phyloP scores from a whole-genome alignment of 805 yeast genomes.

The Zygosaccharomyces siamensis region DNA sequence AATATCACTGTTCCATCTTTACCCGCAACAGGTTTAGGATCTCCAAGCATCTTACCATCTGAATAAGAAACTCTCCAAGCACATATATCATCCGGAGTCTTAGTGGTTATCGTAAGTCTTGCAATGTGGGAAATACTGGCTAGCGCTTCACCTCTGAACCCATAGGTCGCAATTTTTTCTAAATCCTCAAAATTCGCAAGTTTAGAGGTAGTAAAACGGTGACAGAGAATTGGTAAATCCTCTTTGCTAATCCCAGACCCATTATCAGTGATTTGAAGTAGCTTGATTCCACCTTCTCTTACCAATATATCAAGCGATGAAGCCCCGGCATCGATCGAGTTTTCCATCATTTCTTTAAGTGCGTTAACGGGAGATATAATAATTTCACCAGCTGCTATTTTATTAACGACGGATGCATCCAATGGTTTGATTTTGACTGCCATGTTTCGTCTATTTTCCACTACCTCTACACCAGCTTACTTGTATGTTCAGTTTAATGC shows the following conservation, averaged over 20 bases:
- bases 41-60: slow-evolving; percentile 56
- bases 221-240: slow-evolving; percentile 78
- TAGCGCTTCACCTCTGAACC: slow-evolving; percentile 94
- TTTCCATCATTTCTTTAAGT: slow-evolving; percentile 85
- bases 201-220: slow-evolving; percentile 90
- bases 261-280: slow-evolving; percentile 83
- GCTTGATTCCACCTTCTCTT: slow-evolving; percentile 89
- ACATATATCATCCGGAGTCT: slow-evolving; percentile 51
- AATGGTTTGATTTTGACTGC: slow-evolving; percentile 39
- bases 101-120: slow-evolving; percentile 74
- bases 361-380: slow-evolving; percentile 93
- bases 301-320: slow-evolving; percentile 69
- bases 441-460: slow-evolving; percentile 11
- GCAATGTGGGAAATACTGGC: slow-evolving; percentile 92
- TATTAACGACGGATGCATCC: slow-evolving; percentile 70
- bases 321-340: slow-evolving; percentile 82
- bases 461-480: not conserved
- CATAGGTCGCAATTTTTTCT: slow-evolving; percentile 67
- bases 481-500: not conserved
- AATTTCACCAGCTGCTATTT: slow-evolving; percentile 96
- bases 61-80: slow-evolving; percentile 69
- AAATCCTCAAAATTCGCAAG: slow-evolving; percentile 71
- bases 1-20: slow-evolving; percentile 76
- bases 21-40: slow-evolving; percentile 78
- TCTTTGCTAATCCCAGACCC: slow-evolving; percentile 74